Percentiles rank a stretch among this genome's conserved stretches.
phyloP scores from a whole-genome alignment of 805 yeast species.

The Cyberlindnera xishuangbannaensis region DNA sequence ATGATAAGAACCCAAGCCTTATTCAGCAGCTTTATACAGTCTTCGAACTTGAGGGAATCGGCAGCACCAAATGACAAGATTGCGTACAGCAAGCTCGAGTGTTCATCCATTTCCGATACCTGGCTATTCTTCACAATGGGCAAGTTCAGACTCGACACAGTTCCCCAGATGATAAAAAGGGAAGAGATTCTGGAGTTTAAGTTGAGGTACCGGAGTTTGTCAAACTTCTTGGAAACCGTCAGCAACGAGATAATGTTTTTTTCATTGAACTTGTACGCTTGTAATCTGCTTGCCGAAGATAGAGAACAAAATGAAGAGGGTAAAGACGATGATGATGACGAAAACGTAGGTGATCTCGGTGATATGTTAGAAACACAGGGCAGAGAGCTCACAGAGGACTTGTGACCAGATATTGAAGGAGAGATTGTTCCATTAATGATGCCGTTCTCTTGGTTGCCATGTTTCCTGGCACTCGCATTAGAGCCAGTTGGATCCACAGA shows the following conservation, averaged over 20 bases:
- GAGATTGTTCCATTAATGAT: too few species aligned
- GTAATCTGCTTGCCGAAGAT: too few species aligned
- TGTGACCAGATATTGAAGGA: too few species aligned
- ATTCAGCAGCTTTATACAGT: constrained; percentile 35
- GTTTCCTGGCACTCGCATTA: too few species aligned
- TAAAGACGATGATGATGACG: neutral
- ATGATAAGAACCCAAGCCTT: constrained; percentile 38
- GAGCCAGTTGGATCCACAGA: too few species aligned
- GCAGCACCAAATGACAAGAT: constrained; percentile 42
- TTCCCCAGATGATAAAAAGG: constrained; percentile 21
- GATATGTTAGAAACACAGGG: constrained; percentile 1
- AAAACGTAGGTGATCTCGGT: neutral
- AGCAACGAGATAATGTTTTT: constrained; percentile 29
- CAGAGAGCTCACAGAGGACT: too few species aligned
- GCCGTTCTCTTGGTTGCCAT: too few species aligned
- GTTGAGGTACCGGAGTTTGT: constrained; percentile 2
- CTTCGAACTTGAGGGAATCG: constrained; percentile 28
- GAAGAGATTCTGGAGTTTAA: constrained; percentile 19
- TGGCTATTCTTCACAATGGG: constrained; percentile 20
- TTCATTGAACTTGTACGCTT: too few species aligned
- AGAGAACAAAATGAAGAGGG: constrained; percentile 3
- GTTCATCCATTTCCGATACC: constrained; percentile 18
- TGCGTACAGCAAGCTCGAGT: constrained; percentile 38
- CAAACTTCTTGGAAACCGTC: constrained; percentile 27
- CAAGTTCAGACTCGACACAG: constrained; percentile 27